phyloP scores from a whole-genome alignment of 805 yeast species.

The Komagataella phaffii region DNA sequence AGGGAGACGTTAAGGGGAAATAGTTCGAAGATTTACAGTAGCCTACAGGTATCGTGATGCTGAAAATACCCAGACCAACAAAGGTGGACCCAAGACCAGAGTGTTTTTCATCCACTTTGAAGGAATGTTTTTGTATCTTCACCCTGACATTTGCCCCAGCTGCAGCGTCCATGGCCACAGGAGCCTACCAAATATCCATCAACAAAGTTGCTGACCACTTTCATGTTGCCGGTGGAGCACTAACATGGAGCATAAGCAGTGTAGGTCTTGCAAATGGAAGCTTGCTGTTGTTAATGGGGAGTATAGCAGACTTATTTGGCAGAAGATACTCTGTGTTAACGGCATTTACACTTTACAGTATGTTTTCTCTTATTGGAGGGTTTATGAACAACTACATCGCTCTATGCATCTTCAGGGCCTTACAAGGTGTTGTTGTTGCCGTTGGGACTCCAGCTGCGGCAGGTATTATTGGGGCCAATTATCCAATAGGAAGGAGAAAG shows the following conservation, averaged over 20 bases:
- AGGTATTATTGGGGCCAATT: slow-evolving; percentile 24
- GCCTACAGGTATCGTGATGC: not conserved
- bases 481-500: slow-evolving; percentile 19
- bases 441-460: slow-evolving; percentile 26
- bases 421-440: slow-evolving; percentile 23
- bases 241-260: slow-evolving; percentile 25
- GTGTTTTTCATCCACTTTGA: slow-evolving; percentile 13
- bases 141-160: slow-evolving; percentile 19
- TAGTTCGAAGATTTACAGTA: too few species aligned
- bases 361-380: slow-evolving; percentile 16
- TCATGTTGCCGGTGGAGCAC: slow-evolving; percentile 18
- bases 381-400: slow-evolving; percentile 18
- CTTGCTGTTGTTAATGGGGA: slow-evolving; percentile 21
- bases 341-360: slow-evolving; percentile 6
- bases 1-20: too few species aligned
- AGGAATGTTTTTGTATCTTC: slow-evolving; percentile 17
- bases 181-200: slow-evolving; percentile 19
- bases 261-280: slow-evolving; percentile 22
- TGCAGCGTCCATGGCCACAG: slow-evolving; percentile 18
- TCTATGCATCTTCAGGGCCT: slow-evolving; percentile 21
- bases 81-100: slow-evolving; percentile 12
- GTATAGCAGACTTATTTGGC: slow-evolving; percentile 24
- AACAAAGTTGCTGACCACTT: slow-evolving; percentile 16
- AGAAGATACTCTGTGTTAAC: slow-evolving; percentile 16
- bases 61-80: not conserved